Evolutionary conservation across 1,139 yeast species (phyloP), one percentile per base, ranked within the genome.

Genomic region (Sugiyamaella grinbergsii): DNA sequence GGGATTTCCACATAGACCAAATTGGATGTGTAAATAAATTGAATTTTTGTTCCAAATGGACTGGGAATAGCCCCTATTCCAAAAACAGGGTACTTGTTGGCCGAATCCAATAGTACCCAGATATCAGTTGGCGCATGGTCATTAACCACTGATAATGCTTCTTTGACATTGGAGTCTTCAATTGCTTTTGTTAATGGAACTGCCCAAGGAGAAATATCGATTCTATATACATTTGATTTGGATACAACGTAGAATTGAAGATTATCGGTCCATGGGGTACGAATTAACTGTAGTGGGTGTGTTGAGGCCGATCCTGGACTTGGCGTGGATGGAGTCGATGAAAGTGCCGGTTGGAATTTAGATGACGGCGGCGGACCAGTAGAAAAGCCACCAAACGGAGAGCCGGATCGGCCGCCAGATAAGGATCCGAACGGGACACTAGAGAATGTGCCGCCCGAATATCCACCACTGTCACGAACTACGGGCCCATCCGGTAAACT

Each of bases 191-290:
- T 66, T 59, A 51, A 58, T 13, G 58, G 55, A 7, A 50, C 33
- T 7, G 62, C 56, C 65, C 66, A 62, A 18, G 58, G 51, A 3
- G 61, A 52, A 6, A 61, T 36, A 44, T 62, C 65, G 1, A 62
- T 38, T 23, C 58, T 37, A 38, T 47, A 53, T 10, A 49, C 37
- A 28, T 23, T 19, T n/a, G 29, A 20, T 5, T 22, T 16, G 5
- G 49, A 36, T n/a, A 26, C 16, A 29, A 42, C 40, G 28, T 48
- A 42, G 13, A 48, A 34, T 22, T 47, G 26, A 3, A 43, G 23
- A 2, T 23, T 22, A 38, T 28, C 23, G 20, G 36, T n/a, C n/a
- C 22, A n/a, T 15, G 28, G 5, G 7, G 20, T 20, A 3, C 23
- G 24, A 22, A 41, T 41, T 28, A 41, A 31, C 16, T 22, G 16